Evolutionary conservation across 352 stramenopile species (phyloP), one percentile per base, ranked within the genome.

Genomic region (Phytophthora citrophthora): DNA sequence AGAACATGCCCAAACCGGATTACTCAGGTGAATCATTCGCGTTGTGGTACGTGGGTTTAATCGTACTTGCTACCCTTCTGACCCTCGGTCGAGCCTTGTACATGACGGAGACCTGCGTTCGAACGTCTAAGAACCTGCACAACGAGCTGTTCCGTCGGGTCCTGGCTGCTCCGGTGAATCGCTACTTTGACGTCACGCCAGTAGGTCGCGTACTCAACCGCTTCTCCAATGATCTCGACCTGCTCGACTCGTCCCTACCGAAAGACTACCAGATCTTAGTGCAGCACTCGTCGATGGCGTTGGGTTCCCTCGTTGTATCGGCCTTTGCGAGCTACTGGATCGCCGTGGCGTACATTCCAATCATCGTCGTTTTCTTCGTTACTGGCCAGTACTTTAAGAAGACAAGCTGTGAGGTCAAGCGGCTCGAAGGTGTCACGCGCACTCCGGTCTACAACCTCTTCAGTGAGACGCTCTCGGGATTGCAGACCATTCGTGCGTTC

Each of bases 391-490:
- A 58, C 59, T 97, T 96, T 72, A 87, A 97, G 46, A 74, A 76
- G 47, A 89, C 75, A 13, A 77, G 81, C 59, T 60, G 79, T 5
- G 94, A 98, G 61, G 70, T 98, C 10, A 97, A 98, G 77, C 83
- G 96, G 5, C 79, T 99, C 16, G 96, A 99, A 64, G 89, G 86
- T 9, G 70, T 98, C 43, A 78, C 60, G 1, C 60, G 51, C 44
- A 53, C 60, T n/a, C 51, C 51, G 5, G 60, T 62, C 11, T 68
- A 68, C 43, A 68, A 67, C 8, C 39, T 67, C 16, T 61, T 67
- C 15, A 44, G 50, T 10, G 50, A 67, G 39, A 56, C 59, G 12
- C 32, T 61, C 10, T 49, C 51, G 5, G 59, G 59, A 29, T 15
- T 67, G n/a, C 59, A 67, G 44, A 61, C 51, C 24, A 67, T 67